Evolutionary conservation across 1,284 basidiomycete genomes (phyloP), one percentile per base, ranked within the genome.

Genomic region (Tilletiaria anomala): DNA sequence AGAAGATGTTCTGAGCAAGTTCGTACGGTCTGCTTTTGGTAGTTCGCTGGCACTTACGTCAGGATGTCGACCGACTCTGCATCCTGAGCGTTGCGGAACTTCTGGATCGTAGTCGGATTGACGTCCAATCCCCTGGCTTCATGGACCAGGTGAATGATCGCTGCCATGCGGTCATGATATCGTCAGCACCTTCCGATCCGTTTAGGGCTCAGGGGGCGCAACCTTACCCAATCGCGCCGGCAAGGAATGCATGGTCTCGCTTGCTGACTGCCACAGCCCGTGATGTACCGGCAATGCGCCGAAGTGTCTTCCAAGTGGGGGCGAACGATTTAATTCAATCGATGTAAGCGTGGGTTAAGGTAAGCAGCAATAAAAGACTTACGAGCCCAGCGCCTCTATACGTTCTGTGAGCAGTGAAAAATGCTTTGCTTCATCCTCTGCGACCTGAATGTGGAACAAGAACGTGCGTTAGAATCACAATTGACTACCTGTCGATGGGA

Each of bases 71-170:
- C 81, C 42, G 77, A 83, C 45, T 80, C 78, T 10, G 54, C 51
- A 63, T 88, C 84, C 15, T 80, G 71, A 8, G 79, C 78, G 22
- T 75, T 74, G 6, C 74, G 71, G 57, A 87, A 83, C 48, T 78
- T 77, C 45, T 77, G 79, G 53, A 91, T 85, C 3, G 84, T 87
- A 11, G 74, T 72, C 0, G 85, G 85, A 35, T 65, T 61, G 34
- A 87, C 82, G 67, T 88, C 86, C 5, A 88, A 72, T 2, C 85
- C 84, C 20, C 84, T 72, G 1, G 84, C 83, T 70, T 88, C 85
- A 61, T 87, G 84, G 0, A 88, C 84, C 21, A 88, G 76, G 57
- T 87, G 84, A 52, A 88, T 84, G 65, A 88, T 87, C 2, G 82
- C 82, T n/a, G n/a, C n/a, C n/a, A n/a, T n/a, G n/a, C n/a, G n/a